These are phyloP conservation scores for Podaxis carcinomalis DNA, from an alignment of 768 basidiomycete species.

Conservation along the genomic window DNA sequence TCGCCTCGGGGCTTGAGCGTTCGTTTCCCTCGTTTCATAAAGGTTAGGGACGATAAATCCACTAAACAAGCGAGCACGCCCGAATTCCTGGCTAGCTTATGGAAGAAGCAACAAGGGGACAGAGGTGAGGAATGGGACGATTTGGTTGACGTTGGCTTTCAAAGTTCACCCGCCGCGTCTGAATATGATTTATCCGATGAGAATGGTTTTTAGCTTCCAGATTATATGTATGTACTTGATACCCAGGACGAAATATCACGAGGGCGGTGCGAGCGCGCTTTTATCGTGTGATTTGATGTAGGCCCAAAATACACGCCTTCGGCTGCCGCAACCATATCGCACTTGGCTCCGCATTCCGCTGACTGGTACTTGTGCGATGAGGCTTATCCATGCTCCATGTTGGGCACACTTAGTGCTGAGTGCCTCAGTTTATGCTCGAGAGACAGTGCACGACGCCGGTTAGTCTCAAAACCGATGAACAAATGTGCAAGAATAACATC, in stretches of 20 bases:
- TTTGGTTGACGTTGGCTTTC: conserved; percentile 47
- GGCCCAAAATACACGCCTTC: neutral
- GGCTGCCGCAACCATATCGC: neutral
- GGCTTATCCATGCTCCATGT: neutral
- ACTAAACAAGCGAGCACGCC: conserved; percentile 71
- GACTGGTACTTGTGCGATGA: neutral
- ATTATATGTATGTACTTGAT: neutral
- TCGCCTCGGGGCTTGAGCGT: conserved; percentile 66
- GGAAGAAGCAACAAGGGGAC: conserved; percentile 52
- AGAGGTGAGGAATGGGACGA: conserved; percentile 52
- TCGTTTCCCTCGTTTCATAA: conserved; percentile 86
- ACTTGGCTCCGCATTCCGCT: neutral
- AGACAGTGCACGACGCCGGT: conserved; percentile 50
- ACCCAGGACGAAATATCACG: neutral
- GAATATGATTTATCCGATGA: conserved; percentile 25
- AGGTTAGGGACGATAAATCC: conserved; percentile 66
- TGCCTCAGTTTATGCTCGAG: conserved; percentile 17
- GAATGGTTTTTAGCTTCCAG: neutral
- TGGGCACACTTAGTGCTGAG: neutral
- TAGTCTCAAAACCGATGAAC: neutral
- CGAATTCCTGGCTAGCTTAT: conserved; percentile 66
- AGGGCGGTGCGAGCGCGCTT: neutral
- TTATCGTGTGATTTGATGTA: conserved; percentile 1
- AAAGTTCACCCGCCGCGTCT: conserved; percentile 16
- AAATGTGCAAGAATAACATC: neutral